These are phyloP conservation scores for Anaeramoeba flamelloides DNA, from an alignment of 78 protist genomes.

Conservation along the genomic window DNA sequence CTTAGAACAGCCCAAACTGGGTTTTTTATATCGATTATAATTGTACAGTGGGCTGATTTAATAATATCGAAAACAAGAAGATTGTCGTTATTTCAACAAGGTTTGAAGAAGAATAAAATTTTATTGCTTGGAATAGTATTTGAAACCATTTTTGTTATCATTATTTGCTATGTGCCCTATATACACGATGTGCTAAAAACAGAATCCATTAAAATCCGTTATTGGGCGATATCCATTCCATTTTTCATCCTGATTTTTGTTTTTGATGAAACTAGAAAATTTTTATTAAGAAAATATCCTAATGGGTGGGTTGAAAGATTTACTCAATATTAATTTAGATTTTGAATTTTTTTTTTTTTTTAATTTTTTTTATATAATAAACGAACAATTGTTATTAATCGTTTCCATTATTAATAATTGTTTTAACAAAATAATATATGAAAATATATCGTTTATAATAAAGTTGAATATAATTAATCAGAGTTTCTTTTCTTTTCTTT, in stretches of 20 bases:
- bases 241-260: not conserved
- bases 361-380: too few species aligned
- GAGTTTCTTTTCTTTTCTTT: too few species aligned
- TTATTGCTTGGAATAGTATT: not conserved
- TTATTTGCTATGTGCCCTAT: not conserved
- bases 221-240: not conserved
- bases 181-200: not conserved
- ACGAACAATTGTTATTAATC: too few species aligned
- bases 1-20: constrained; percentile 3
- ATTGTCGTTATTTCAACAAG: not conserved
- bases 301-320: not conserved
- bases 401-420: too few species aligned
- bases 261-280: not conserved
- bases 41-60: constrained; percentile 1
- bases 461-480: too few species aligned
- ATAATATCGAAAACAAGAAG: not conserved
- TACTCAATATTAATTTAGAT: not conserved
- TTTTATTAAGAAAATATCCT: not conserved
- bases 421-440: too few species aligned
- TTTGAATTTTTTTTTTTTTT: too few species aligned
- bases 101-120: not conserved
- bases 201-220: not conserved
- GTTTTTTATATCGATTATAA: not conserved
- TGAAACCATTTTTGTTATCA: not conserved
- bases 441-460: too few species aligned